These are phyloP conservation scores for Colletotrichum chlorophyti DNA, from an alignment of 2,329 filamentous ascomycete species.

Conservation along the genomic window DNA sequence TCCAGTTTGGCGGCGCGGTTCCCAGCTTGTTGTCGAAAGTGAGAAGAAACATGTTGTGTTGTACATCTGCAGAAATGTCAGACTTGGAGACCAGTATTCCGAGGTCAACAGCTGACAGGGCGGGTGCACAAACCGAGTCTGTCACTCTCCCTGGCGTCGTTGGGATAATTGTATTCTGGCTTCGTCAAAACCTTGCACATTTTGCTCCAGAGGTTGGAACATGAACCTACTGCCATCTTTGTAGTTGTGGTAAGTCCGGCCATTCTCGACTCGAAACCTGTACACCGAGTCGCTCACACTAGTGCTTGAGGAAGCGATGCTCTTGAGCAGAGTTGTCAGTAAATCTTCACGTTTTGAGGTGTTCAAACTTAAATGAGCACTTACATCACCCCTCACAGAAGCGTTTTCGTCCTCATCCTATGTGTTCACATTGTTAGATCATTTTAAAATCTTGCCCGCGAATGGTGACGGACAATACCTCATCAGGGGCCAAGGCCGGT, in stretches of 20 bases:
- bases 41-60: slow-evolving; percentile 34
- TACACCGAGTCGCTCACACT: neutral
- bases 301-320: neutral
- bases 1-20: slow-evolving; percentile 23
- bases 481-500: too few relatives aligned
- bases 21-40: slow-evolving; percentile 32
- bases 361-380: neutral
- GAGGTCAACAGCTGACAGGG: too few relatives aligned
- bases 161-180: slow-evolving; percentile 33
- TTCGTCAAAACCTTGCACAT: neutral
- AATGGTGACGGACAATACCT: neutral
- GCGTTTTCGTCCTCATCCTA: too few relatives aligned
- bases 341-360: neutral
- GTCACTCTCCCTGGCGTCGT: slow-evolving; percentile 35
- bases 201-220: neutral
- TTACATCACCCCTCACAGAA: neutral
- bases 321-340: neutral
- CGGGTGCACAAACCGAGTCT: slow-evolving; percentile 27
- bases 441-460: too few relatives aligned
- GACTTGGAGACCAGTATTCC: too few relatives aligned
- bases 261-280: slow-evolving; percentile 44
- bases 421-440: too few relatives aligned
- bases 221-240: slow-evolving; percentile 33
- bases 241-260: slow-evolving; percentile 44
- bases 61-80: slow-evolving; percentile 31